Percentiles rank a stretch among this genome's conserved stretches.
These are phyloP conservation scores for Phaffomyces opuntiae DNA, from an alignment of 805 yeast genomes.

Conservation along the genomic window DNA sequence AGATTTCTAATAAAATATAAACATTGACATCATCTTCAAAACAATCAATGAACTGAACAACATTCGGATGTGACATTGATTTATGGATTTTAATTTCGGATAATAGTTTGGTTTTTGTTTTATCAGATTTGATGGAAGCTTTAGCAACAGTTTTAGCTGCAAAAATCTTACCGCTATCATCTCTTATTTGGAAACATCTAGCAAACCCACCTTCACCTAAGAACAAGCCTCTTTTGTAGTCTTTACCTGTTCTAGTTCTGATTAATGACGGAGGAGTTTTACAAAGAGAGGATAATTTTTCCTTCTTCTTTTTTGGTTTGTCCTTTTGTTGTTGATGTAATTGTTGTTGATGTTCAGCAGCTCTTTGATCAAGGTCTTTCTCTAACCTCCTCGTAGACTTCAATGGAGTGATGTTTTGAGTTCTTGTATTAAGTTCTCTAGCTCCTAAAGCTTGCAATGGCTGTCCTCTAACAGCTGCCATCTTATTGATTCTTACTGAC, in stretches of 20 bases:
- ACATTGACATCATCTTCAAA: slow-evolving; percentile 95
- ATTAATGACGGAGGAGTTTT: slow-evolving; percentile 95
- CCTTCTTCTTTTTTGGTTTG: slow-evolving; percentile 65
- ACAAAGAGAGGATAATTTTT: slow-evolving; percentile 83
- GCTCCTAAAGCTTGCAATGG: slow-evolving; percentile 33
- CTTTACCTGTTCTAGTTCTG: slow-evolving; percentile 78
- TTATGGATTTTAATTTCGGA: slow-evolving; percentile 96
- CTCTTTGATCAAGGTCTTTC: slow-evolving; percentile 11
- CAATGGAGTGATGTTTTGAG: slow-evolving; percentile 20
- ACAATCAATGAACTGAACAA: slow-evolving; percentile 91
- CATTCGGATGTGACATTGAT: slow-evolving; percentile 78
- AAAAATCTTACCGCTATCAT: slow-evolving; percentile 74
- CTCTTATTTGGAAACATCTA: slow-evolving; percentile 94
- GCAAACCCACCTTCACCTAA: slow-evolving; percentile 99
- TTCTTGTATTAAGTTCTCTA: slow-evolving; percentile 27
- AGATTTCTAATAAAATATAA: slow-evolving; percentile 86
- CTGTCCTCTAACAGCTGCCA: slow-evolving; percentile 30
- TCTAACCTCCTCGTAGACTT: slow-evolving; percentile 24
- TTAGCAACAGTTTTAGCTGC: slow-evolving; percentile 99
- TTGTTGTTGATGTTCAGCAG: slow-evolving; percentile 12
- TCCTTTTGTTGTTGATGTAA: slow-evolving; percentile 22
- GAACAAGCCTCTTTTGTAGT: slow-evolving; percentile 83
- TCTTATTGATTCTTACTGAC: slow-evolving; percentile 3
- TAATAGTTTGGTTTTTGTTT: slow-evolving; percentile 74
- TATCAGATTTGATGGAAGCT: slow-evolving; percentile 83